Percentiles rank a stretch among this genome's conserved stretches.
Evolutionary conservation across 1,284 basidiomycete species (phyloP).

Genomic region (Peniophora sp.): DNA sequence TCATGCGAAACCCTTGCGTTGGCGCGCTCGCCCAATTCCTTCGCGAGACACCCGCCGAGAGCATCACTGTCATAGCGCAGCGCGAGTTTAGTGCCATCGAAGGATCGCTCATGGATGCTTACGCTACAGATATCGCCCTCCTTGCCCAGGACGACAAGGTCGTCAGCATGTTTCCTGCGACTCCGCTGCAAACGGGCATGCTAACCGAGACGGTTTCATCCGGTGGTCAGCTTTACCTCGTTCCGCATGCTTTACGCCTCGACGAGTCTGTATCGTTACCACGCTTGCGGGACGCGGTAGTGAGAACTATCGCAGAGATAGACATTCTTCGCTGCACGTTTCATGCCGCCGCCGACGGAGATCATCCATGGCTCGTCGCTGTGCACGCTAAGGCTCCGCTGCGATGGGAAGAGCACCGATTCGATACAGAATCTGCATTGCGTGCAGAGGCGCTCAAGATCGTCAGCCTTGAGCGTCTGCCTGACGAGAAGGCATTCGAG

Average conservation of each 20-base stretch:
- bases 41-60: constrained; percentile 2
- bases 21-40: constrained; percentile 11
- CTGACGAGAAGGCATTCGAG: constrained; percentile 16
- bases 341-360: constrained; percentile 30
- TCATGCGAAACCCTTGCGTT: constrained; percentile 22
- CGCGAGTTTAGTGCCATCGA: constrained; percentile 2
- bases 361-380: constrained; percentile 27
- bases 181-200: not conserved
- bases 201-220: constrained; percentile 34
- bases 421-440: constrained; percentile 8
- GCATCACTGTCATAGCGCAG: constrained; percentile 7
- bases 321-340: constrained; percentile 41
- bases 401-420: constrained; percentile 10
- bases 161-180: too few relatives aligned
- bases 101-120: too few relatives aligned
- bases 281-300: constrained; percentile 29
- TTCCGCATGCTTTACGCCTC: constrained; percentile 35
- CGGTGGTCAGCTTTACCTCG: constrained; percentile 35
- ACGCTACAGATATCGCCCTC: too few relatives aligned
- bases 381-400: constrained; percentile 24
- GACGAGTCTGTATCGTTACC: constrained; percentile 17
- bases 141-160: too few relatives aligned
- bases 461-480: constrained; percentile 14
- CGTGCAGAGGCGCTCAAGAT: constrained; percentile 11
- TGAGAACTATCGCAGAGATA: constrained; percentile 20